phyloP scores from a whole-genome alignment of 2,329 filamentous ascomycete species.

The Ambrosiella beaveri region DNA sequence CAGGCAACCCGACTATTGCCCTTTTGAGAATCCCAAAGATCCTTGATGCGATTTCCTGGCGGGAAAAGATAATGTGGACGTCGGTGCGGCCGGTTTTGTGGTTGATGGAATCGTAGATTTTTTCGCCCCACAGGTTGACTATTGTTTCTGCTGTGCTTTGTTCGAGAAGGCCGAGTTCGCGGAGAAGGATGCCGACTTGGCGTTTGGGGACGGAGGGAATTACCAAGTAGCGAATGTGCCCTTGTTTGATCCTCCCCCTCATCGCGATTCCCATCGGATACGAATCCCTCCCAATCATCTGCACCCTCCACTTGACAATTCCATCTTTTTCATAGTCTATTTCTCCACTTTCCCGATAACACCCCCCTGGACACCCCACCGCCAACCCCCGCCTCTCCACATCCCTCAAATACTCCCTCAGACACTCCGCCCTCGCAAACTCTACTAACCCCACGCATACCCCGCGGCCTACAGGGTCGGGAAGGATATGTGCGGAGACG shows the following conservation, averaged over 20 bases:
- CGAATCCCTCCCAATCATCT: neutral
- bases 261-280: conserved; percentile 9
- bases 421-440: conserved; percentile 6
- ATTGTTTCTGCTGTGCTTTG: no score
- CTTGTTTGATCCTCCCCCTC: conserved; percentile 8
- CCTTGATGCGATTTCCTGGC: neutral
- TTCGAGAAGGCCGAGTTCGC: no score
- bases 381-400: neutral
- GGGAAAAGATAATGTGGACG: neutral
- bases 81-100: no score
- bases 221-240: conserved; percentile 7
- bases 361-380: neutral
- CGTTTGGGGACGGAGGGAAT: neutral
- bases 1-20: neutral
- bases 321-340: neutral
- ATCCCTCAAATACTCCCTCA: neutral
- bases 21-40: neutral
- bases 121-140: no score
- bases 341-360: neutral
- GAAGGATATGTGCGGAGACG: conserved; percentile 1
- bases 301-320: neutral
- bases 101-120: no score
- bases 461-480: neutral
- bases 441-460: conserved; percentile 2
- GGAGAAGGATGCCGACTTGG: neutral